Conservation (phyloP, 352 stramenopile species). For the Globisporangium ultimum region DNA sequence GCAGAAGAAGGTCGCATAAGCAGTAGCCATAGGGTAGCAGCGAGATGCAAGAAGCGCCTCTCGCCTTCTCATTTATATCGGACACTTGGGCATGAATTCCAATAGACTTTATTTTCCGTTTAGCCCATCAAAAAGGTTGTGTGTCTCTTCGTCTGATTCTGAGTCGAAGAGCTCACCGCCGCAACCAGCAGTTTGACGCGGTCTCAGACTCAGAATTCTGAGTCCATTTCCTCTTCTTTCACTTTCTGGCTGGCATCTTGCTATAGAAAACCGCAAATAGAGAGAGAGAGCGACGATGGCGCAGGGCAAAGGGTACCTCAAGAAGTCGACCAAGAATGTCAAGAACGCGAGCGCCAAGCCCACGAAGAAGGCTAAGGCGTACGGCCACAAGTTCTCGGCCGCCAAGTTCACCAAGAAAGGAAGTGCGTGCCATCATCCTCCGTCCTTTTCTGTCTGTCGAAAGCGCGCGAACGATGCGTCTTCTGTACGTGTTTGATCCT, state of each 20-base stretch:
- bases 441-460: background rate
- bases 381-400: conserved; percentile 77
- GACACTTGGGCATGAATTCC: too few relatives aligned
- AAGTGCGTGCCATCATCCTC: conserved; percentile 42
- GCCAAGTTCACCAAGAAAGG: conserved; percentile 88
- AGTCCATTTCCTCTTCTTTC: background rate
- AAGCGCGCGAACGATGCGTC: background rate
- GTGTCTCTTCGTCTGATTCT: conserved; percentile 3
- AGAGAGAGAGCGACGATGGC: conserved; percentile 40
- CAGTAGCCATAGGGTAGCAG: background rate
- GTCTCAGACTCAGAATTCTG: background rate
- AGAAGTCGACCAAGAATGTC: conserved; percentile 69
- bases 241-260: background rate
- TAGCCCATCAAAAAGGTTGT: background rate
- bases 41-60: background rate
- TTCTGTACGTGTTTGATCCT: too few relatives aligned
- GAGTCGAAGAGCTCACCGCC: background rate
- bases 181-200: background rate
- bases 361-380: conserved; percentile 63
- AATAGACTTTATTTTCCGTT: background rate
- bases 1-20: background rate
- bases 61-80: background rate
- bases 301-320: conserved; percentile 78
- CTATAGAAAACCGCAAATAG: background rate
- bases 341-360: conserved; percentile 75